Conservation (phyloP, 192 early-diverging fungal species). For the Mortierella alpina region DNA sequence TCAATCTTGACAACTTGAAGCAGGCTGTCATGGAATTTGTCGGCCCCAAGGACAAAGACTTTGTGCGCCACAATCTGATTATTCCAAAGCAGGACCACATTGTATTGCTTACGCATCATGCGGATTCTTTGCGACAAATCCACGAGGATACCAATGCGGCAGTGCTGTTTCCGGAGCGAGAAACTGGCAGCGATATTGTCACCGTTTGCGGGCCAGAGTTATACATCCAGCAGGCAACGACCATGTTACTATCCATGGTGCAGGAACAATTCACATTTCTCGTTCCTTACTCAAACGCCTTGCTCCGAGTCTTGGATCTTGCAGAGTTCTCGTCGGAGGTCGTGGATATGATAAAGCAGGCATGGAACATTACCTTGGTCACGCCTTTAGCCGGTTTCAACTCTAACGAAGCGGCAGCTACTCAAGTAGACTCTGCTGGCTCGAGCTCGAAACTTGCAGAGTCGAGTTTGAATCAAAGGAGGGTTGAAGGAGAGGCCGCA, state of each 20-base stretch:
- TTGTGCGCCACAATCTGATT: conserved; percentile 55
- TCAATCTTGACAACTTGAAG: conserved; percentile 74
- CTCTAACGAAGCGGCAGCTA: neutral
- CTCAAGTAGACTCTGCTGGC: neutral
- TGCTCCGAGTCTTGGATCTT: conserved; percentile 53
- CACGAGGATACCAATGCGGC: conserved; percentile 65
- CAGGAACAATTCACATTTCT: conserved; percentile 65
- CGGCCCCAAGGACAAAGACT: conserved; percentile 62
- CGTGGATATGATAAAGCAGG: conserved; percentile 51
- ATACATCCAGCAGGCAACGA: conserved; percentile 62
- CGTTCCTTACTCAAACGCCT: conserved; percentile 60
- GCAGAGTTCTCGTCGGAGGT: conserved; percentile 62
- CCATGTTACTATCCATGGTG: conserved; percentile 66
- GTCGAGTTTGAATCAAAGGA: neutral
- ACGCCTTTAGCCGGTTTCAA: conserved; percentile 2
- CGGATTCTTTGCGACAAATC: conserved; percentile 63
- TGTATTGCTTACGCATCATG: conserved; percentile 61
- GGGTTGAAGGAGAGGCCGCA: neutral
- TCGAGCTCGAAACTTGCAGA: neutral
- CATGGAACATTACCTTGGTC: conserved; percentile 57
- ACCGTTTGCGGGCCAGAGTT: conserved; percentile 68
- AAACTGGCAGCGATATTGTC: conserved; percentile 69
- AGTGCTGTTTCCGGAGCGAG: conserved; percentile 73
- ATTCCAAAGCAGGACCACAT: conserved; percentile 74
- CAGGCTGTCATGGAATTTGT: conserved; percentile 70